Evolutionary conservation across 495 filamentous ascomycete species (phyloP), one percentile per base, ranked within the genome.

Genomic region (Lichina pygmaea): DNA sequence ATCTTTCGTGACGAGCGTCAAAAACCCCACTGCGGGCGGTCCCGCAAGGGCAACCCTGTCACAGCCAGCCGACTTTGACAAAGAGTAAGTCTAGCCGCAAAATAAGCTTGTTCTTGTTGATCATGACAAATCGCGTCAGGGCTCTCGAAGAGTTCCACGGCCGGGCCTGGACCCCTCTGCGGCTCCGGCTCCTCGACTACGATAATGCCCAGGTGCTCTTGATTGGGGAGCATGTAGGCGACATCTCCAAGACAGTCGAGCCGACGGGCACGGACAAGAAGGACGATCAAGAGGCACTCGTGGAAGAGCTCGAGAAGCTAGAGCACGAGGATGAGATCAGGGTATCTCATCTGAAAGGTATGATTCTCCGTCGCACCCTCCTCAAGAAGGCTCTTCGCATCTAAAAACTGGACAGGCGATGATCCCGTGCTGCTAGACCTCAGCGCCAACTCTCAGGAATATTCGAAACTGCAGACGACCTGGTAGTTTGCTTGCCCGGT

Each of bases 131-230:
- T 24, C 24, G 24, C 24, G 4, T 4, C 24, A 24, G 24, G 4
- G 24, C 24, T 24, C 24, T 24, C 24, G 69, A 83, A 12, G 80
- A 83, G 48, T 95, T 93, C 53, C 58, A 65, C 15, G 71, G 71
- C 6, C 67, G 74, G 6, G 70, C 77, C 41, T 93, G 84, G 86
- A 63, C 73, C 36, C 71, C 79, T 0, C 61, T 81, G 7, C 60
- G 72, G 46, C 81, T 84, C 0, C 72, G 85, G 45, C 72, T 86
- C 53, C 63, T 93, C 41, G 70, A 92, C 48, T 83, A 79, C 54
- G 66, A 67, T 17, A 80, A 83, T 51, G 70, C 81, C 0, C 84
- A 93, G 54, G 71, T 93, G 44, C 61, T 93, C 13, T 66, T 93
- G 49, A 74, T 93, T 49, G 86, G 86, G 16, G 76, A 84, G 52